These are phyloP conservation scores for Coriaria nepalensis DNA, from an alignment of 306 rosid species.

Conservation along the genomic window DNA sequence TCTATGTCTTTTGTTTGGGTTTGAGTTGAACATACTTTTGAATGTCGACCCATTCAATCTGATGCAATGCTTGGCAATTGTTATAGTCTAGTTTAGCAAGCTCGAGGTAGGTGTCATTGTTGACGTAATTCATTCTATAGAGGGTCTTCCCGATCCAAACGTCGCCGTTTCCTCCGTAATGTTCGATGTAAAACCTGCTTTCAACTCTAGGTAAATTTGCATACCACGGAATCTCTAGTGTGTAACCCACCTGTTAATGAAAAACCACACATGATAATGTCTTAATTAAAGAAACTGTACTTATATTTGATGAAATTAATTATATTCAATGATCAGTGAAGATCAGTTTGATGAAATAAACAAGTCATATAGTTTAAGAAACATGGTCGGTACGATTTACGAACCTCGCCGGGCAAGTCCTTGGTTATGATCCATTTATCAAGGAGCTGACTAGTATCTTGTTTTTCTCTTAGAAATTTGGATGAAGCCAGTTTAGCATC, in stretches of 20 bases:
- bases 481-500: conserved; percentile 47
- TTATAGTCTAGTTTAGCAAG: conserved; percentile 85
- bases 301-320: background rate
- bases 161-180: conserved; percentile 68
- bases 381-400: background rate
- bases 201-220: conserved; percentile 67
- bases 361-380: background rate
- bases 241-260: conserved; percentile 44
- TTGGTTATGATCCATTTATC: conserved; percentile 91
- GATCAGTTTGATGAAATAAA: background rate
- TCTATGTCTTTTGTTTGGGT: background rate
- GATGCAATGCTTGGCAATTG: conserved; percentile 64
- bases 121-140: conserved; percentile 73
- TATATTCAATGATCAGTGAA: background rate
- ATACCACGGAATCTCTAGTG: conserved; percentile 77
- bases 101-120: conserved; percentile 56
- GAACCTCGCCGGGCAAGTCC: conserved; percentile 71
- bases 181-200: conserved; percentile 65
- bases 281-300: no score
- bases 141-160: conserved; percentile 98
- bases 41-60: conserved; percentile 54
- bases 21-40: conserved; percentile 34
- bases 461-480: conserved; percentile 44
- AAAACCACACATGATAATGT: no score
- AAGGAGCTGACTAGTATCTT: conserved; percentile 40